A percentile compares a stretch with the other conserved stretches of the same genome.
phyloP scores from a whole-genome alignment of 2,329 filamentous ascomycete genomes.

The Penicillium sp. region DNA sequence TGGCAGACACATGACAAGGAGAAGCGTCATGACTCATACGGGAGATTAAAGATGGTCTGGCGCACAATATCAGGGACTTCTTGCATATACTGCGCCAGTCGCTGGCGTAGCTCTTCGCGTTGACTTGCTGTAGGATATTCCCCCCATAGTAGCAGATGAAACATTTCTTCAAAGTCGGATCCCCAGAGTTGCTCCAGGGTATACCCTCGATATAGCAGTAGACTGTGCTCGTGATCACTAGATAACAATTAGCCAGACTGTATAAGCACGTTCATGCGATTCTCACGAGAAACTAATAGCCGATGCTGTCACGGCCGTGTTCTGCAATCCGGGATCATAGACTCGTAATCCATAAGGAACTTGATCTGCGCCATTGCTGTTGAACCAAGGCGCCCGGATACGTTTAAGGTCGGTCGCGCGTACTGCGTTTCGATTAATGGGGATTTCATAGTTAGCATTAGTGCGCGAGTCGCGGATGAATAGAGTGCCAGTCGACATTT shows the following conservation, averaged over 20 bases:
- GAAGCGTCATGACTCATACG: conserved; percentile 26
- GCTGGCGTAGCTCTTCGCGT: conserved; percentile 17
- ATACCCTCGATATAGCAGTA: conserved; percentile 33
- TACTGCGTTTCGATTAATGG: conserved; percentile 31
- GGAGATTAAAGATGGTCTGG: conserved; percentile 24
- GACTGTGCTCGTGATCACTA: conserved; percentile 32
- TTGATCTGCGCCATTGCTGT: conserved; percentile 25
- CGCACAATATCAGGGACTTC: conserved; percentile 25
- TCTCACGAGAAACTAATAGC: conserved; percentile 36
- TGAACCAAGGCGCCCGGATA: conserved; percentile 24
- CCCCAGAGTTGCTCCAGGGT: conserved; percentile 33
- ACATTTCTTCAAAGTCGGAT: conserved; percentile 35
- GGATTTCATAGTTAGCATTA: conserved; percentile 27
- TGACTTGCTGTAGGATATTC: conserved; percentile 27
- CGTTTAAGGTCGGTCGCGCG: conserved; percentile 30
- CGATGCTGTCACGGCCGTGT: conserved; percentile 34
- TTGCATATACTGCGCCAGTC: conserved; percentile 25
- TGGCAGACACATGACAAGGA: too few species aligned
- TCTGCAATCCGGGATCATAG: conserved; percentile 36
- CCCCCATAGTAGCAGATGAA: conserved; percentile 34
- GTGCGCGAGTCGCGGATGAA: conserved; percentile 34
- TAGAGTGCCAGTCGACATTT: conserved; percentile 17
- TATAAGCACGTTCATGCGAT: not conserved
- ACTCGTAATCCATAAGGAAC: conserved; percentile 31
- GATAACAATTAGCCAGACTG: not conserved